Conservation (phyloP, 805 yeast genomes). For the Saturnispora besseyi region DNA sequence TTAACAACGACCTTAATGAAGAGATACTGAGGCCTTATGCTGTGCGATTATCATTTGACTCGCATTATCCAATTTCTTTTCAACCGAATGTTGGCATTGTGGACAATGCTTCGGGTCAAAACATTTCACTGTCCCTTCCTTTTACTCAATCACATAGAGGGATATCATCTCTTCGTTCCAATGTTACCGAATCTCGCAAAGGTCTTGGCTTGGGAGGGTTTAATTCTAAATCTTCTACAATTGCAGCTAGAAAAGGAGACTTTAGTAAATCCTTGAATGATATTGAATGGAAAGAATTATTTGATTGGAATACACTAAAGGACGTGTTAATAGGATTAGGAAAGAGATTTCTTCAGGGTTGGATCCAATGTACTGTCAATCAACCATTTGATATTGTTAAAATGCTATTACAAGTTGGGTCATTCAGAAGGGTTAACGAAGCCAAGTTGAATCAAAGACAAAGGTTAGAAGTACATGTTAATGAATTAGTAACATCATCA, state of each 20-base stretch:
- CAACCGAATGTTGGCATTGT: conserved; percentile 28
- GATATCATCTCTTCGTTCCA: background rate
- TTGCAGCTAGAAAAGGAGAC: background rate
- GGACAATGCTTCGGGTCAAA: conserved; percentile 27
- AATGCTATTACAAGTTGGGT: conserved; percentile 72
- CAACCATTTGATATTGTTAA: conserved; percentile 88
- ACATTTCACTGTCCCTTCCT: conserved; percentile 28
- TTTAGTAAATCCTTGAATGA: conserved; percentile 26
- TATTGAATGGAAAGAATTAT: conserved; percentile 57
- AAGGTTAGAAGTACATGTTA: background rate
- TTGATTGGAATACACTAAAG: conserved; percentile 48
- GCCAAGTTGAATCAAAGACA: background rate
- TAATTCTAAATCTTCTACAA: conserved; percentile 9
- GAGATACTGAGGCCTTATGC: conserved; percentile 27
- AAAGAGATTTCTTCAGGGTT: conserved; percentile 56
- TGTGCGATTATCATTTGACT: conserved; percentile 25
- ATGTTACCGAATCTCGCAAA: background rate
- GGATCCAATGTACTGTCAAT: conserved; percentile 56
- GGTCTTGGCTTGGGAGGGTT: conserved; percentile 9
- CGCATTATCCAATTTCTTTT: conserved; percentile 28
- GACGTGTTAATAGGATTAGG: conserved; percentile 50
- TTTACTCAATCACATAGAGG: conserved; percentile 14
- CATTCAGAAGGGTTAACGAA: conserved; percentile 31
- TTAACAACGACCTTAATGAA: conserved; percentile 19
- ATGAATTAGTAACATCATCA: conserved; percentile 1